Evolutionary conservation across 2,329 filamentous ascomycete species (phyloP).

Genomic region (Atkinsonella texensis): DNA sequence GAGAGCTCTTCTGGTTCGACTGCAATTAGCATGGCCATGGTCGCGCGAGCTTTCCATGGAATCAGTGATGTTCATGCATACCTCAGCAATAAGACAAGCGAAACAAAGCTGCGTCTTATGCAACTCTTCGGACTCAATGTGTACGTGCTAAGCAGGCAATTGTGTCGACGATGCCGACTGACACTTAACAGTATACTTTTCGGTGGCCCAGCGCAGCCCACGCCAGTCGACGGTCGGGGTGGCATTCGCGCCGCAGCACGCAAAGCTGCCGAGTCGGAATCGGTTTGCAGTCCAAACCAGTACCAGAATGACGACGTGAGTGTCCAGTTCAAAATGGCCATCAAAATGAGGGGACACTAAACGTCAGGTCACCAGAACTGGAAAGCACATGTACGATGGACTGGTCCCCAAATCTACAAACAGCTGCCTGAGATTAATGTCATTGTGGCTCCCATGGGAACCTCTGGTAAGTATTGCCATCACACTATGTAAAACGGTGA

Average conservation of each 20-base stretch:
- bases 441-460: conserved; percentile 44
- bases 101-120: conserved; percentile 20
- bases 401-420: conserved; percentile 43
- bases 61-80: conserved; percentile 30
- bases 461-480: conserved; percentile 15
- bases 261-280: conserved; percentile 18
- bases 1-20: conserved; percentile 52
- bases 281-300: conserved; percentile 20
- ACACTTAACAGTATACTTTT: conserved; percentile 23
- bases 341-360: too few species aligned
- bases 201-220: conserved; percentile 22
- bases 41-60: conserved; percentile 23
- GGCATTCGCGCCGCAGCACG: conserved; percentile 18
- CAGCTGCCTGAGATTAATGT: conserved; percentile 45
- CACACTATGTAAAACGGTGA: neutral
- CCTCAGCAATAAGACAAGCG: conserved; percentile 35
- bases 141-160: conserved; percentile 9
- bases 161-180: conserved; percentile 7
- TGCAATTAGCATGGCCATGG: conserved; percentile 41
- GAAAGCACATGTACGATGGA: conserved; percentile 45
- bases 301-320: conserved; percentile 22
- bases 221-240: conserved; percentile 19
- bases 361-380: conserved; percentile 27
- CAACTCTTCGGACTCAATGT: conserved; percentile 22
- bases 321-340: neutral